These are phyloP conservation scores for Coemansia sp. DNA, from an alignment of 192 early-diverging fungal species.

Conservation along the genomic window DNA sequence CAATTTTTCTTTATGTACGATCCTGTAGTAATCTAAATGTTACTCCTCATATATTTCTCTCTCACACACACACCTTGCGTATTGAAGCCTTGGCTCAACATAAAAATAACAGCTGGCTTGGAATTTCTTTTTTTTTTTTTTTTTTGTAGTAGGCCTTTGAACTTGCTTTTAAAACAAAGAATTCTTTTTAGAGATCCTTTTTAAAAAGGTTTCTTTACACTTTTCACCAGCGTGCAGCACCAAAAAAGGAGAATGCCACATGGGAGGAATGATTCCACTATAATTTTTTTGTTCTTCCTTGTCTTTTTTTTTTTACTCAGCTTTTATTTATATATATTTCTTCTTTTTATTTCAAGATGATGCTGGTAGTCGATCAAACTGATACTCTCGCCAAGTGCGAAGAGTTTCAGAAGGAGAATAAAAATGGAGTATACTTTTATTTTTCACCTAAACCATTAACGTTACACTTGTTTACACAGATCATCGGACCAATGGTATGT, in stretches of 20 bases:
- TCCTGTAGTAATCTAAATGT: background rate
- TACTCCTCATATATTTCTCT: too few relatives aligned
- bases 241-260: background rate
- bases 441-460: background rate
- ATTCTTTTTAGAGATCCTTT: too few relatives aligned
- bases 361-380: background rate
- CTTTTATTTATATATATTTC: background rate
- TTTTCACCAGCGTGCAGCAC: too few relatives aligned
- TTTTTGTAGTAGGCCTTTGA: too few relatives aligned
- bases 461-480: background rate
- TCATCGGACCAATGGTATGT: background rate
- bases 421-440: background rate
- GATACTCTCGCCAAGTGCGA: constrained; percentile 2
- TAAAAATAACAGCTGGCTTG: too few relatives aligned
- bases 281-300: background rate
- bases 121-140: too few relatives aligned
- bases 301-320: background rate
- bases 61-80: background rate
- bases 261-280: background rate
- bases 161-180: too few relatives aligned
- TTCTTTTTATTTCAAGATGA: background rate
- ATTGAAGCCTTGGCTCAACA: background rate
- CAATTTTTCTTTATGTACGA: background rate
- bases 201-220: too few relatives aligned
- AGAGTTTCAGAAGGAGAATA: background rate